Conservation (phyloP, 352 stramenopile genomes). For the Pythium sukuiense region DNA sequence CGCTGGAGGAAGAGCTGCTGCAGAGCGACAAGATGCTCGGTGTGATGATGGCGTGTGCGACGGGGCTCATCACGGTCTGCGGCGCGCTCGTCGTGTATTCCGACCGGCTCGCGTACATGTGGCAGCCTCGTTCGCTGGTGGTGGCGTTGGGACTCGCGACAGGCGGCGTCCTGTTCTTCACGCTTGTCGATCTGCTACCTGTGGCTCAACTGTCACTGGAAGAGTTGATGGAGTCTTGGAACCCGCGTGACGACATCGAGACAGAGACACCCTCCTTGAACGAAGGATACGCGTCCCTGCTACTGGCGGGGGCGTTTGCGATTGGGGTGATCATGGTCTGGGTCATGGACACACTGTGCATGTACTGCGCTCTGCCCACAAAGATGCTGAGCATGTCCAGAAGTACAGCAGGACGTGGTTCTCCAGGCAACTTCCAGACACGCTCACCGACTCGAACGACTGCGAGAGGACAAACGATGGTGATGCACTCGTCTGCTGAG, state of each 20-base stretch:
- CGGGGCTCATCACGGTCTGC: slow-evolving; percentile 20
- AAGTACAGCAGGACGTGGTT: slow-evolving; percentile 9
- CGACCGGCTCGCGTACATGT: slow-evolving; percentile 23
- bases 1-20: slow-evolving; percentile 1
- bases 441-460: slow-evolving; percentile 4
- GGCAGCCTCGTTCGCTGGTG: slow-evolving; percentile 23
- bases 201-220: slow-evolving; percentile 17
- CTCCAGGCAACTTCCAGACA: neutral
- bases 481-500: slow-evolving; percentile 1
- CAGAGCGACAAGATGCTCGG: slow-evolving; percentile 21
- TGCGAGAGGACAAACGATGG: slow-evolving; percentile 1
- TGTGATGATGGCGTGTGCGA: slow-evolving; percentile 25
- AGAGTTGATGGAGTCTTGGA: neutral
- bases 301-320: slow-evolving; percentile 22
- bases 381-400: slow-evolving; percentile 7
- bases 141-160: slow-evolving; percentile 28
- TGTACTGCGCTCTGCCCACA: slow-evolving; percentile 12
- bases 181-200: slow-evolving; percentile 26
- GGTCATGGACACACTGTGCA: slow-evolving; percentile 25
- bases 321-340: slow-evolving; percentile 21
- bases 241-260: neutral
- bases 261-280: neutral
- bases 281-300: slow-evolving; percentile 21
- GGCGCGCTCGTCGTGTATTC: slow-evolving; percentile 31
- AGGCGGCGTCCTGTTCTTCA: slow-evolving; percentile 28